phyloP scores from a whole-genome alignment of 805 yeast species.

The Tetrapisispora arboricola region DNA sequence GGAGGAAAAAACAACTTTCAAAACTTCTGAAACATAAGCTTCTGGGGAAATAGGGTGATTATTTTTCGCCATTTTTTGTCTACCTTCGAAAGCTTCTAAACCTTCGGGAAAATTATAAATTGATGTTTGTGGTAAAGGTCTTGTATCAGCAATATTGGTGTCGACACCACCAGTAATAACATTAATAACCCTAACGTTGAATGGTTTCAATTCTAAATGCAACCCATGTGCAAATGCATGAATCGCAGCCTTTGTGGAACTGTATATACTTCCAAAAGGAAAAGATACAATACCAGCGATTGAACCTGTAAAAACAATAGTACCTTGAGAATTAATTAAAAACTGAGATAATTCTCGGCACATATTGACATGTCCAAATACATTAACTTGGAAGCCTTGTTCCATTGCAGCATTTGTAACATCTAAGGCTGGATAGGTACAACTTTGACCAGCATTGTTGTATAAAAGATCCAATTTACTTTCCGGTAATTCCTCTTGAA shows the following conservation, averaged over 20 bases:
- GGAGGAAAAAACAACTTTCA: slow-evolving; percentile 36
- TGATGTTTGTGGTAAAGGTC: slow-evolving; percentile 49
- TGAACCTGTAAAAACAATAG: slow-evolving; percentile 67
- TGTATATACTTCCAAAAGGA: slow-evolving; percentile 61
- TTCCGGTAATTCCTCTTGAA: slow-evolving; percentile 34
- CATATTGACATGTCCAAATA: slow-evolving; percentile 57
- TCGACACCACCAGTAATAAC: slow-evolving; percentile 68
- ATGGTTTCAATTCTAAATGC: slow-evolving; percentile 58
- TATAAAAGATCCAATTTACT: slow-evolving; percentile 49
- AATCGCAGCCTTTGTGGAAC: slow-evolving; percentile 65
- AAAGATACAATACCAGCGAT: slow-evolving; percentile 54
- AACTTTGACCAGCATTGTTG: slow-evolving; percentile 73
- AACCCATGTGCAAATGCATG: slow-evolving; percentile 58
- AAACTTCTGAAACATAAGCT: slow-evolving; percentile 45
- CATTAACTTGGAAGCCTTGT: slow-evolving; percentile 54
- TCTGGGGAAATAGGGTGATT: slow-evolving; percentile 52
- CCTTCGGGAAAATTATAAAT: slow-evolving; percentile 45
- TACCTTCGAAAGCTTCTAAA: slow-evolving; percentile 35
- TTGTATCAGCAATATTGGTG: slow-evolving; percentile 58
- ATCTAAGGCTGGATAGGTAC: slow-evolving; percentile 62
- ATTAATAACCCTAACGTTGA: slow-evolving; percentile 60
- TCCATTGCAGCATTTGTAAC: slow-evolving; percentile 44
- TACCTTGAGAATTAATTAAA: slow-evolving; percentile 56
- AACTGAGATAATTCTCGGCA: slow-evolving; percentile 47
- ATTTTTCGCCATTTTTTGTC: slow-evolving; percentile 50